phyloP scores from a whole-genome alignment of 331 rosid species.

The Rhamnella rubrinervis region DNA sequence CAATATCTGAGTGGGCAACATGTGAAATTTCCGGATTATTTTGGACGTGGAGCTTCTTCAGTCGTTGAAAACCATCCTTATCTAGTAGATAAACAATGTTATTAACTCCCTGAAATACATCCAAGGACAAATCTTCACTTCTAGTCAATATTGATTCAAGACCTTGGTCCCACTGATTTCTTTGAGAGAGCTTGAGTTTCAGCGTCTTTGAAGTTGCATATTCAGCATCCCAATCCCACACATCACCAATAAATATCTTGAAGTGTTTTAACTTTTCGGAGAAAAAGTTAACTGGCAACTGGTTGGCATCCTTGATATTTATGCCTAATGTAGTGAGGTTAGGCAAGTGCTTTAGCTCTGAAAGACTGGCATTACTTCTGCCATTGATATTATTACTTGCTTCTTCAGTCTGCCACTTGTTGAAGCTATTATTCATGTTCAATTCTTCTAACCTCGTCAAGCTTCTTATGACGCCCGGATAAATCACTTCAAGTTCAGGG shows the following conservation, averaged over 20 bases:
- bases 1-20: not conserved
- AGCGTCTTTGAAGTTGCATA: not conserved
- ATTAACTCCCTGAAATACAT: not conserved
- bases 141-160: not conserved
- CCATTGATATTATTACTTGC: not conserved
- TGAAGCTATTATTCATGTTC: conserved; percentile 24
- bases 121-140: not conserved
- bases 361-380: not conserved
- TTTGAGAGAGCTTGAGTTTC: not conserved
- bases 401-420: conserved; percentile 26
- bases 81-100: not conserved
- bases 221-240: not conserved
- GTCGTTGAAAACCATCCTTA: not conserved
- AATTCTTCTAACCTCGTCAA: conserved; percentile 42
- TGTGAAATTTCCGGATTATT: not conserved
- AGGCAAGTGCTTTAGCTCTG: not conserved
- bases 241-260: not conserved
- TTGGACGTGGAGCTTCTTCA: not conserved
- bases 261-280: not conserved
- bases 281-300: not conserved
- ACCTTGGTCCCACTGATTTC: not conserved
- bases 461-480: conserved; percentile 25
- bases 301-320: not conserved
- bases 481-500: conserved; percentile 25
- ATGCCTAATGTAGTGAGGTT: not conserved